Percentiles rank a stretch among this genome's conserved stretches.
Evolutionary conservation across 2,329 filamentous ascomycete species (phyloP).

Genomic region (Dactylella cylindrospora): DNA sequence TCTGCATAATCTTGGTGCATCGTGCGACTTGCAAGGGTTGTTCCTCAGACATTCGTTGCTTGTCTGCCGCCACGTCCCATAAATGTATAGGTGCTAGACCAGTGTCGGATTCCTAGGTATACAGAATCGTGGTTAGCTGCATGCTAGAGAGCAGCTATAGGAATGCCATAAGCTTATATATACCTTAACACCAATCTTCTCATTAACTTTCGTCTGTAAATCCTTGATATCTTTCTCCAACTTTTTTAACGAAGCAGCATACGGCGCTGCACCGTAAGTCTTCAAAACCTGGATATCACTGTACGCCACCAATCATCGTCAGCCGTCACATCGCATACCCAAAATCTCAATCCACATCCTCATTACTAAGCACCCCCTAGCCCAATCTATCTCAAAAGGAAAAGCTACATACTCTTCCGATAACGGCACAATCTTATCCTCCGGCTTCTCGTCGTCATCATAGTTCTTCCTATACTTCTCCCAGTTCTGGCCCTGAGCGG

Average conservation of each 20-base stretch:
- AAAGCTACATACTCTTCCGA: slow-evolving; percentile 78
- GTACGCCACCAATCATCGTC: slow-evolving; percentile 51
- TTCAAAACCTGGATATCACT: slow-evolving; percentile 99
- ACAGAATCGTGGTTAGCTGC: slow-evolving; percentile 27
- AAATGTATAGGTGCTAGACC: slow-evolving; percentile 96
- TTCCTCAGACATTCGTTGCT: slow-evolving; percentile 97
- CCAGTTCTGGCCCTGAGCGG: slow-evolving; percentile 90
- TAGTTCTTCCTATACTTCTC: slow-evolving; percentile 99
- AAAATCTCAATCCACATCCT: slow-evolving; percentile 3
- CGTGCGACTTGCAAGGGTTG: slow-evolving; percentile 95
- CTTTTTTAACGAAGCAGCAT: slow-evolving; percentile 90
- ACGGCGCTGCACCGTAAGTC: slow-evolving; percentile 96
- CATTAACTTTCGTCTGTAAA: slow-evolving; percentile 95
- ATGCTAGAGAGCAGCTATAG: too few species aligned
- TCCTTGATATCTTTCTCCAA: slow-evolving; percentile 99
- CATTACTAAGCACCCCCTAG: neutral
- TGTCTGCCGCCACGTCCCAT: slow-evolving; percentile 96
- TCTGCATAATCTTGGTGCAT: slow-evolving; percentile 98
- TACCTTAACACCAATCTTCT: slow-evolving; percentile 91
- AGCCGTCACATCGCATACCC: slow-evolving; percentile 10
- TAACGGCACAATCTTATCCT: slow-evolving; percentile 99
- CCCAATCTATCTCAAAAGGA: neutral
- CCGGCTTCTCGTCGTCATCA: slow-evolving; percentile 92
- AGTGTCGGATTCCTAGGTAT: slow-evolving; percentile 87
- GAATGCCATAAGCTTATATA: neutral